Conservation (phyloP, 2,329 filamentous ascomycete species). For the Lecanicillium sp. region DNA sequence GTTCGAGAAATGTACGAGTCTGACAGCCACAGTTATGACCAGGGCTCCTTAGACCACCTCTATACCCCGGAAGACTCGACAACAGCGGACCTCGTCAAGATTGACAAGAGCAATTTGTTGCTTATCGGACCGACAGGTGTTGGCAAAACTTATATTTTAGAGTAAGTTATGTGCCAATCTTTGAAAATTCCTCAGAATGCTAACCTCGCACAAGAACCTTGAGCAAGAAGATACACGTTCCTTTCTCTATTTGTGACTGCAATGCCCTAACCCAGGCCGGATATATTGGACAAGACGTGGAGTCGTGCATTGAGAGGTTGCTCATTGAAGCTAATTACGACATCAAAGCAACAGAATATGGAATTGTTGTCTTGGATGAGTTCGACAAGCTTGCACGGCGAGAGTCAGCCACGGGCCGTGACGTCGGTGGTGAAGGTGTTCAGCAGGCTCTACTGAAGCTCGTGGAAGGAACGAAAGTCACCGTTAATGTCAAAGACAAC, state of each 20-base stretch:
- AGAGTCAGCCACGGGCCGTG: conserved; percentile 80
- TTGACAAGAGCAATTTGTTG: conserved; percentile 94
- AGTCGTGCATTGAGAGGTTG: conserved; percentile 85
- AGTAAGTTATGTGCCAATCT: conserved; percentile 33
- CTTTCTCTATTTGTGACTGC: conserved; percentile 92
- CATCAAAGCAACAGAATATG: conserved; percentile 73
- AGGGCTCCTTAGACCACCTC: conserved; percentile 31
- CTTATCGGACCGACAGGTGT: conserved; percentile 89
- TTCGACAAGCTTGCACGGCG: conserved; percentile 94
- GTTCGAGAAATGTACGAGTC: conserved; percentile 33
- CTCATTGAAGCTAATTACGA: conserved; percentile 88
- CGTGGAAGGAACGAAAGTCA: conserved; percentile 89
- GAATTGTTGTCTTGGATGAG: conserved; percentile 93
- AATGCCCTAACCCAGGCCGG: conserved; percentile 94
- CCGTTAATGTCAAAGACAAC: conserved; percentile 80
- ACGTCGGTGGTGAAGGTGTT: conserved; percentile 92
- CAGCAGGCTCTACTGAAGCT: conserved; percentile 95
- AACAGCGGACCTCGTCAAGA: conserved; percentile 50
- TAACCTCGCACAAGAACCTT: conserved; percentile 57
- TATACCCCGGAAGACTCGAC: conserved; percentile 40
- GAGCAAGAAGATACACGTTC: conserved; percentile 86
- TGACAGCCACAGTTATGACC: conserved; percentile 17
- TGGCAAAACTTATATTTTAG: conserved; percentile 90
- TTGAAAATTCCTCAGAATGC: conserved; percentile 11
- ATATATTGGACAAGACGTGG: conserved; percentile 97